These are phyloP conservation scores for Breynia disticha DNA, from an alignment of 441 rosid genomes.

Conservation along the genomic window DNA sequence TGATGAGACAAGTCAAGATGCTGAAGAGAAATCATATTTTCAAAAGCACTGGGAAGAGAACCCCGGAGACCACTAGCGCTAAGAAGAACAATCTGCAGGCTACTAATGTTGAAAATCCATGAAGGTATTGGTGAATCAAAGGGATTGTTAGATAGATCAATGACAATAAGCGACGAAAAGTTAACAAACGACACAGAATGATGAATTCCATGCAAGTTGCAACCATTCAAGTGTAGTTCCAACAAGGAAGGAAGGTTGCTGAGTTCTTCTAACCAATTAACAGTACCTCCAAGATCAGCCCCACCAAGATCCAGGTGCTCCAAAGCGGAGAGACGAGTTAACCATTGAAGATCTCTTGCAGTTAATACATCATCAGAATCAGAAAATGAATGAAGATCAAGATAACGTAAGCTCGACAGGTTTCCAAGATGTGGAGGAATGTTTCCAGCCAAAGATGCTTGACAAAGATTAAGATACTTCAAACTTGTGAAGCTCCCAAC, in stretches of 20 bases:
- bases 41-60: slow-evolving; percentile 4
- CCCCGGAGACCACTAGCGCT: slow-evolving; percentile 3
- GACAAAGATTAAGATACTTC: slow-evolving; percentile 20
- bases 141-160: slow-evolving; percentile 17
- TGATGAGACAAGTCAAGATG: slow-evolving; percentile 9
- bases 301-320: slow-evolving; percentile 14
- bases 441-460: slow-evolving; percentile 17
- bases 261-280: slow-evolving; percentile 18
- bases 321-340: slow-evolving; percentile 18
- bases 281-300: slow-evolving; percentile 12
- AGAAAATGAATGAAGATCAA: slow-evolving; percentile 17
- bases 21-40: slow-evolving; percentile 9
- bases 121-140: slow-evolving; percentile 8
- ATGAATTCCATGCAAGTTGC: slow-evolving; percentile 16
- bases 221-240: slow-evolving; percentile 22
- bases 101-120: slow-evolving; percentile 9
- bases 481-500: slow-evolving; percentile 7
- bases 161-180: slow-evolving; percentile 11
- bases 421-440: slow-evolving; percentile 27
- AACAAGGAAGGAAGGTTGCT: slow-evolving; percentile 28
- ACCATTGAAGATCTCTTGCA: slow-evolving; percentile 7
- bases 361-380: not conserved
- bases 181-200: slow-evolving; percentile 5
- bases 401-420: slow-evolving; percentile 18
- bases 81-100: slow-evolving; percentile 3